These are phyloP conservation scores for Candida sakaeoensis DNA, from an alignment of 805 yeast genomes.

Conservation along the genomic window DNA sequence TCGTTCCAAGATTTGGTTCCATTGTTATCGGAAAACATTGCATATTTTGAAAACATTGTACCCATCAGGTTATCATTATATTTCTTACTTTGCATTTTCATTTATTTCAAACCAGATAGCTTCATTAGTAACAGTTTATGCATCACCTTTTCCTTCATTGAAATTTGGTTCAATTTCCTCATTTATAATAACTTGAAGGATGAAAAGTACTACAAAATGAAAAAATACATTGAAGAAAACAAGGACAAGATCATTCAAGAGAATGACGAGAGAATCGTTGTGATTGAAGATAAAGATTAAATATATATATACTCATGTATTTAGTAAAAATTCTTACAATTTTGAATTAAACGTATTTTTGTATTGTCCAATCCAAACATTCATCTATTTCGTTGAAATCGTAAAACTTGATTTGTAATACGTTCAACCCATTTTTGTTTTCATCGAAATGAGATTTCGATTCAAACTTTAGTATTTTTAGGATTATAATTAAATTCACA, in stretches of 20 bases:
- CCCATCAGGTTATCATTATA: slow-evolving; percentile 52
- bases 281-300: slow-evolving; percentile 26
- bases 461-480: slow-evolving; percentile 31
- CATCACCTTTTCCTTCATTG: slow-evolving; percentile 57
- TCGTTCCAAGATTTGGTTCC: slow-evolving; percentile 59
- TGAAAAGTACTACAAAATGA: slow-evolving; percentile 51
- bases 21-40: slow-evolving; percentile 43
- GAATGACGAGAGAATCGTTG: slow-evolving; percentile 27
- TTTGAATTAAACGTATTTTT: slow-evolving; percentile 27
- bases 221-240: slow-evolving; percentile 37
- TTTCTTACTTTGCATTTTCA: slow-evolving; percentile 47
- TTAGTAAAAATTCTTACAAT: too few species aligned
- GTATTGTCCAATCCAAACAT: slow-evolving; percentile 53
- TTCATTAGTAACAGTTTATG: slow-evolving; percentile 59
- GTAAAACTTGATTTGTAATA: slow-evolving; percentile 45
- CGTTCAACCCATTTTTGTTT: slow-evolving; percentile 31
- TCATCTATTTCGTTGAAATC: slow-evolving; percentile 52
- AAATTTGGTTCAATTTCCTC: slow-evolving; percentile 67
- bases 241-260: slow-evolving; percentile 30
- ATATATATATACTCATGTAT: too few species aligned
- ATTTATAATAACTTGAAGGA: slow-evolving; percentile 61
- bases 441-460: slow-evolving; percentile 20
- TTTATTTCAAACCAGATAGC: slow-evolving; percentile 45
- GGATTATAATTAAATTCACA: slow-evolving; percentile 34
- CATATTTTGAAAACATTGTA: slow-evolving; percentile 56